A percentile compares a stretch with the other conserved stretches of the same genome.
Conservation (phyloP, 495 filamentous ascomycete genomes). For the Aspergillus diversus region DNA sequence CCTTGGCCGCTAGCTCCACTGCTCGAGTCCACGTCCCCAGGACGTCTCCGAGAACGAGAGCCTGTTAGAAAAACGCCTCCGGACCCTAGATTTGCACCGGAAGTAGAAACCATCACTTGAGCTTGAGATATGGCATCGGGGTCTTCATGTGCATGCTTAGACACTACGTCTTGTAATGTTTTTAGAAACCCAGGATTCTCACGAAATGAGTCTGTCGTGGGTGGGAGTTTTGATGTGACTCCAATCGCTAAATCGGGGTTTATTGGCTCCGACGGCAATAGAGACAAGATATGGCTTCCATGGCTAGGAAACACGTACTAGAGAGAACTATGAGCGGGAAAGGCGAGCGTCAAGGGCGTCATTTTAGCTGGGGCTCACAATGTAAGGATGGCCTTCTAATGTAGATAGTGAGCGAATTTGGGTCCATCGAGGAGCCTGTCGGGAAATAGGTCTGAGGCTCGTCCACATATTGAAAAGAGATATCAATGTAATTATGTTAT, state of each 20-base stretch:
- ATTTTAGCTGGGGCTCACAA: constrained; percentile 39
- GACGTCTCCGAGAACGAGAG: constrained; percentile 39
- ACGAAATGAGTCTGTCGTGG: constrained; percentile 73
- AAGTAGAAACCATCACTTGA: constrained; percentile 74
- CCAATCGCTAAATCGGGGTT: constrained; percentile 73
- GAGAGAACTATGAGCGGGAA: constrained; percentile 24
- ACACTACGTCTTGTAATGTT: constrained; percentile 75
- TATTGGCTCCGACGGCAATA: constrained; percentile 76
- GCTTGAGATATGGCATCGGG: constrained; percentile 76
- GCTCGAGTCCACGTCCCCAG: constrained; percentile 59
- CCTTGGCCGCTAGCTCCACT: constrained; percentile 82
- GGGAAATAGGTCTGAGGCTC: constrained; percentile 21
- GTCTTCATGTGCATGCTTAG: constrained; percentile 70
- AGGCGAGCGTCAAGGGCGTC: neutral
- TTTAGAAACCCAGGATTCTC: constrained; percentile 77
- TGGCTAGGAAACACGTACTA: constrained; percentile 71
- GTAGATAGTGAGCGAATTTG: constrained; percentile 53
- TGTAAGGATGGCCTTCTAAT: constrained; percentile 56
- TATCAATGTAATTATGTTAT: neutral
- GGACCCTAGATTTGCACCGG: constrained; percentile 69
- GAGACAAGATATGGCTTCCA: constrained; percentile 64
- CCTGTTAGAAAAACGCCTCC: constrained; percentile 65
- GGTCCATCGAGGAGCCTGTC: constrained; percentile 32
- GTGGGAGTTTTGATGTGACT: constrained; percentile 70
- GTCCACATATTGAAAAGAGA: constrained; percentile 32